Conservation (phyloP, 2,329 filamentous ascomycete genomes). For the Aspergillus puulaauensis region DNA sequence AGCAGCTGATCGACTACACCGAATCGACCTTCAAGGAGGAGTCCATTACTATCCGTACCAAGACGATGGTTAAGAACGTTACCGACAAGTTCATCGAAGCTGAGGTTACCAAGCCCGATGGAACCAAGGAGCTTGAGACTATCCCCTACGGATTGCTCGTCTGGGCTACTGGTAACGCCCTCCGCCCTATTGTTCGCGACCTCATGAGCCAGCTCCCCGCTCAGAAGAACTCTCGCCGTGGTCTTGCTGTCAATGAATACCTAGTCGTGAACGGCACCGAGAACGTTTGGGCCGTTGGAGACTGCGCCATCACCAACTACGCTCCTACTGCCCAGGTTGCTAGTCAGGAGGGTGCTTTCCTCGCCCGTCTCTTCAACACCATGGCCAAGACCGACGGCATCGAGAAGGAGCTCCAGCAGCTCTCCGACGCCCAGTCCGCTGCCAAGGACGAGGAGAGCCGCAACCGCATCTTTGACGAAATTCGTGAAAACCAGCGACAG, state of each 20-base stretch:
- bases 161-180: conserved; percentile 96
- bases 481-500: conserved; percentile 82
- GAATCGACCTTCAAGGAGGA: conserved; percentile 99
- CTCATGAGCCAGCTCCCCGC: conserved; percentile 89
- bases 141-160: conserved; percentile 96
- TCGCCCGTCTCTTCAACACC: conserved; percentile 95
- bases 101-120: conserved; percentile 76
- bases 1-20: conserved; percentile 98
- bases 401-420: conserved; percentile 70
- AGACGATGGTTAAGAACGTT: conserved; percentile 98
- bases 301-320: conserved; percentile 96
- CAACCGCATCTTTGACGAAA: conserved; percentile 66
- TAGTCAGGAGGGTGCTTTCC: conserved; percentile 90
- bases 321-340: conserved; percentile 97
- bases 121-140: conserved; percentile 74
- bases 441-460: conserved; percentile 63
- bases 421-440: conserved; percentile 66
- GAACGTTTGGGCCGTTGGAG: conserved; percentile 96
- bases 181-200: conserved; percentile 85
- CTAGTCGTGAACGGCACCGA: conserved; percentile 95
- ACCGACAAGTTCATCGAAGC: conserved; percentile 92
- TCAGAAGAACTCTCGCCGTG: conserved; percentile 91
- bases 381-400: conserved; percentile 92
- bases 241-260: conserved; percentile 96
- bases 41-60: conserved; percentile 94